Percentiles rank a stretch among this genome's conserved stretches.
phyloP scores from a whole-genome alignment of 2,329 filamentous ascomycete genomes.

The Juglanconis juglandina region DNA sequence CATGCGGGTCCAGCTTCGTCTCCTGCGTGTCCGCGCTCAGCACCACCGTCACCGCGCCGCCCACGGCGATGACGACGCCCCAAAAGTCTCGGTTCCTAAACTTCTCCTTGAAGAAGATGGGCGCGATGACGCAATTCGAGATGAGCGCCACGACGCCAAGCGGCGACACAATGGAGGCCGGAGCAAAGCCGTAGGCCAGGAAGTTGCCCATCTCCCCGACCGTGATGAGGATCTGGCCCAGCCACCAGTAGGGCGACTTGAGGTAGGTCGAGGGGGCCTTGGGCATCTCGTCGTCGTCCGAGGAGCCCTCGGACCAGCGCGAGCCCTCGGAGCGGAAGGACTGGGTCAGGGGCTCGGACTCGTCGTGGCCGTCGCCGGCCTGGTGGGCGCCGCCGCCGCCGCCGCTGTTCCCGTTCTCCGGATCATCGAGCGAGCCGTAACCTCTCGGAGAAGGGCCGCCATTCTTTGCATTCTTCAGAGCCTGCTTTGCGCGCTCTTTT shows the following conservation, averaged over 20 bases:
- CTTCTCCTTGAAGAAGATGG: slow-evolving; percentile 85
- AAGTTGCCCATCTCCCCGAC: slow-evolving; percentile 95
- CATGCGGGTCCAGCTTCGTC: slow-evolving; percentile 82
- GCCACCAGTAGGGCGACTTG: slow-evolving; percentile 93
- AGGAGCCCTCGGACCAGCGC: slow-evolving; percentile 34
- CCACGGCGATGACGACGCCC: slow-evolving; percentile 83
- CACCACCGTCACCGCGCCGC: slow-evolving; percentile 87
- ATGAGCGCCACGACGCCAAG: slow-evolving; percentile 94
- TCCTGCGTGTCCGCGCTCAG: slow-evolving; percentile 86
- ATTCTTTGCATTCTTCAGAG: slow-evolving; percentile 44
- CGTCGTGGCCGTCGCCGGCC: slow-evolving; percentile 32
- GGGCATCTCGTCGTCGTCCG: slow-evolving; percentile 25
- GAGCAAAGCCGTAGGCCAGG: slow-evolving; percentile 93
- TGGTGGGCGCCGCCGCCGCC: slow-evolving; percentile 31
- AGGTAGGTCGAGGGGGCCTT: slow-evolving; percentile 69
- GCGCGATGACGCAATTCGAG: slow-evolving; percentile 95
- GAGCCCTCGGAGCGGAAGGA: slow-evolving; percentile 47
- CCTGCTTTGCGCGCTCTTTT: slow-evolving; percentile 51
- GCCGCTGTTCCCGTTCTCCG: slow-evolving; percentile 23
- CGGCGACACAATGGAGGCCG: slow-evolving; percentile 94
- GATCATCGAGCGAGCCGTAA: slow-evolving; percentile 27
- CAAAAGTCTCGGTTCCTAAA: slow-evolving; percentile 83
- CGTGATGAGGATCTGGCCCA: slow-evolving; percentile 87
- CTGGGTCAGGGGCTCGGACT: slow-evolving; percentile 50
- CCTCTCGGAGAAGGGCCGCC: slow-evolving; percentile 21